Percentiles rank a stretch among this genome's conserved stretches.
Conservation (phyloP, 495 filamentous ascomycete genomes). For the Trichoderma asperelloides region DNA sequence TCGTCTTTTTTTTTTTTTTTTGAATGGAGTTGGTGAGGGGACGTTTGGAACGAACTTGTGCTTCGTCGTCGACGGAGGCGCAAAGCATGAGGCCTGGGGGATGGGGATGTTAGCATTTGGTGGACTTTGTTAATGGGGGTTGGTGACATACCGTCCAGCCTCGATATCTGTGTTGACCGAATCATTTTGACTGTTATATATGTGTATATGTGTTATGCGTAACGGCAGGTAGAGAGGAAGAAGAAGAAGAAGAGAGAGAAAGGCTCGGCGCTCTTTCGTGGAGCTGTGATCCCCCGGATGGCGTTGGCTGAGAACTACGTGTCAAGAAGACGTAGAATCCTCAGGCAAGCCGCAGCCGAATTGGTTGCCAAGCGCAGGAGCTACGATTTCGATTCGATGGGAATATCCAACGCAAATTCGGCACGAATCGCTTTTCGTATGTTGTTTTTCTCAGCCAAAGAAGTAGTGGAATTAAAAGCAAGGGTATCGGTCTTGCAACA, state of each 20-base stretch:
- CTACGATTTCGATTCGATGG: neutral
- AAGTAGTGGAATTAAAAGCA: neutral
- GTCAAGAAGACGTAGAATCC: neutral
- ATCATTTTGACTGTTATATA: constrained; percentile 55
- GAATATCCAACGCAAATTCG: neutral
- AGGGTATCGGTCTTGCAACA: neutral
- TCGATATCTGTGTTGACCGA: constrained; percentile 85
- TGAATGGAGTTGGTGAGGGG: neutral
- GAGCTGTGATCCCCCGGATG: neutral
- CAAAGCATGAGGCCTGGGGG: constrained; percentile 78
- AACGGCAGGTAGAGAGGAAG: constrained; percentile 12
- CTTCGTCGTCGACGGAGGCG: constrained; percentile 81
- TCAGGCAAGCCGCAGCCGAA: neutral
- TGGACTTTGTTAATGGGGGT: too few species aligned
- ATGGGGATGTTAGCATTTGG: neutral
- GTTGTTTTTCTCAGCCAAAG: neutral
- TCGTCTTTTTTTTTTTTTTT: neutral
- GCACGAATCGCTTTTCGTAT: neutral
- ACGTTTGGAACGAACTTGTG: constrained; percentile 44
- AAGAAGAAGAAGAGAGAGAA: constrained; percentile 31
- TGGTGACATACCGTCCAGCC: constrained; percentile 69
- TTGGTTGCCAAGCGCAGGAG: neutral
- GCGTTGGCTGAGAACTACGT: neutral
- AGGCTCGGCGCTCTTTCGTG: neutral
- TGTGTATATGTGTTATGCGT: neutral